Conservation (phyloP, 176 grass and related monocot genomes). For the Hordeum marinum region DNA sequence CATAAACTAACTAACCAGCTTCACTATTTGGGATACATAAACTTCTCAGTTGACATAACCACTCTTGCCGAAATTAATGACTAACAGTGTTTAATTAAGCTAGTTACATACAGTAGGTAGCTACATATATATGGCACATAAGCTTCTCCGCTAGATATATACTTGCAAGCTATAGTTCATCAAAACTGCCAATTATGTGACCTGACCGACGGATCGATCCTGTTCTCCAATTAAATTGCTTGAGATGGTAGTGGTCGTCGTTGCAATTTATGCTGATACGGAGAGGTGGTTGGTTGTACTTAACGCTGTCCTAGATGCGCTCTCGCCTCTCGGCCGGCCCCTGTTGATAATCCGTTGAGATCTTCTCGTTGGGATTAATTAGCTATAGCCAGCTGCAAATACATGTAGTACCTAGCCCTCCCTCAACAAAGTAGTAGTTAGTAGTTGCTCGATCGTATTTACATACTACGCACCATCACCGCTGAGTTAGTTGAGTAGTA, state of each 20-base stretch:
- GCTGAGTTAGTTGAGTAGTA: slow-evolving; percentile 9
- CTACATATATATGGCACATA: background rate
- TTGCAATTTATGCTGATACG: slow-evolving; percentile 40
- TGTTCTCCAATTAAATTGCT: background rate
- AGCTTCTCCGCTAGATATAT: background rate
- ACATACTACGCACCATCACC: background rate
- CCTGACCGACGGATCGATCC: background rate
- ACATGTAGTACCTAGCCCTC: background rate
- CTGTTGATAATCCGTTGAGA: background rate
- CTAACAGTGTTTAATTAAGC: background rate
- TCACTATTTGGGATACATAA: background rate
- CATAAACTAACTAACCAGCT: background rate
- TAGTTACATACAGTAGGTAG: background rate
- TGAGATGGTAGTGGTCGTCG: slow-evolving; percentile 24
- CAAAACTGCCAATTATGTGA: background rate
- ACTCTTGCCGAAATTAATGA: background rate
- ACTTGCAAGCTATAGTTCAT: background rate
- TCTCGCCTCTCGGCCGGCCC: background rate
- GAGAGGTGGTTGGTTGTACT: slow-evolving; percentile 42
- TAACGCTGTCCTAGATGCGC: slow-evolving; percentile 3
- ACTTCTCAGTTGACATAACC: background rate
- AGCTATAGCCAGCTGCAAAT: background rate
- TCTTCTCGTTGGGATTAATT: slow-evolving; percentile 10
- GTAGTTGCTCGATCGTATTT: background rate
- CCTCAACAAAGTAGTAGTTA: background rate